Evolutionary conservation across 805 yeast species (phyloP), one percentile per base, ranked within the genome.

Genomic region (Scheffersomyces coipomensis): DNA sequence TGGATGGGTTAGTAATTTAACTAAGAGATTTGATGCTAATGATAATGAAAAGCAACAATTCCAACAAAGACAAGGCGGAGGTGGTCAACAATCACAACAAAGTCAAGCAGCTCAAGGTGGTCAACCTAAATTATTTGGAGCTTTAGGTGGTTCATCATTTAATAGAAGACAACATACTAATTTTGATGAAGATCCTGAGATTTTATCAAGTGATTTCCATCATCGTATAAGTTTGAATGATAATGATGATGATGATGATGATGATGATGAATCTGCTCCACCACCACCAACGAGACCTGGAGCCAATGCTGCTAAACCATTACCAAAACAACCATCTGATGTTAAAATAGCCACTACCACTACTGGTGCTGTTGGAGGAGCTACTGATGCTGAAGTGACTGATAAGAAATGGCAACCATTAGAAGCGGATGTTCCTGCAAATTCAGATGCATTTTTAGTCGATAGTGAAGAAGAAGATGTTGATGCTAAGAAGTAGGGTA

Each of bases 1-100:
- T 45, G 76, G 81, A 12, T 89, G 96, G 96, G 79, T 87, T 35
- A 78, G 78, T 44, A 86, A 81, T 12, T 55, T 87, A 41, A 74
- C 82, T 23, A 80, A 79, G 66, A 76, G 71, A 51, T 62, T 69
- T 42, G 63, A 56, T 40, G 58, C 49, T 1, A 54, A 47, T 40
- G 59, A 50, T 32, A 52, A 50, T 5, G 44, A 47, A 15, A 44
- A 25, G 17, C 5, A 21, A 29, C 9, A 23, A 32, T n/a, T 15
- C 19, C 6, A 24, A 16, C n/a, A n/a, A n/a, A n/a, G n/a, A n/a
- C n/a, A n/a, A n/a, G n/a, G n/a, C n/a, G n/a, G n/a, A n/a, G n/a
- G n/a, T n/a, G 8, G 17, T 10, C 35, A 33, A 26, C 30, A 26
- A 27, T 33, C 22, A 16, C 42, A 33, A 29, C 45, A 33, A 37